Evolutionary conservation across 352 stramenopile genomes (phyloP).

Genomic region (Elongisporangium prolatum): DNA sequence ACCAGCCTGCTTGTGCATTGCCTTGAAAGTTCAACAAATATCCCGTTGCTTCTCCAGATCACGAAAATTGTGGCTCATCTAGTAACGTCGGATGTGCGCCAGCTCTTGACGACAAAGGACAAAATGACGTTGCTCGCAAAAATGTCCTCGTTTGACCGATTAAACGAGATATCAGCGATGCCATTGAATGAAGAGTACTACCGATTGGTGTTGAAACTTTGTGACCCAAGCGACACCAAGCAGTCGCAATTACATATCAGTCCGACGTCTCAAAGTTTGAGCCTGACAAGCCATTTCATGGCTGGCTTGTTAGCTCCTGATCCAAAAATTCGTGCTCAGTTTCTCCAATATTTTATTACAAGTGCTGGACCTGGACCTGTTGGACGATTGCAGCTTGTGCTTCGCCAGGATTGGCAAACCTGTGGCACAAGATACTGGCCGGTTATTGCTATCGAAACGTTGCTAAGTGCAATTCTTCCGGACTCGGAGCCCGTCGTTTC

Average conservation of each 20-base stretch:
- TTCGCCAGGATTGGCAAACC: constrained; percentile 85
- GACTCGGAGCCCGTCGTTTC: constrained; percentile 11
- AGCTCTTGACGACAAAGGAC: constrained; percentile 83
- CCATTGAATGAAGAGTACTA: constrained; percentile 83
- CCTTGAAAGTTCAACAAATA: constrained; percentile 80
- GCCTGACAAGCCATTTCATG: constrained; percentile 76
- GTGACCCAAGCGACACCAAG: constrained; percentile 57
- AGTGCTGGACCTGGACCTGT: constrained; percentile 33
- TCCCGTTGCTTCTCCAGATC: constrained; percentile 78
- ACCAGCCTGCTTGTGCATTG: constrained; percentile 83
- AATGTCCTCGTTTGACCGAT: constrained; percentile 80
- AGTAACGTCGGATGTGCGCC: constrained; percentile 44
- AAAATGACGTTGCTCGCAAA: constrained; percentile 85
- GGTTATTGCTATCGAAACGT: constrained; percentile 68
- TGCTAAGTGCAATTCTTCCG: constrained; percentile 46
- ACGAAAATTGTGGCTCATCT: constrained; percentile 74
- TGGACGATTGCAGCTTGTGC: constrained; percentile 52
- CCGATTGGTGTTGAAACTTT: constrained; percentile 68
- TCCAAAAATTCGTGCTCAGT: constrained; percentile 51
- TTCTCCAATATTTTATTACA: constrained; percentile 67
- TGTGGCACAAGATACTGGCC: constrained; percentile 83
- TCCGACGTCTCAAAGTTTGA: constrained; percentile 52
- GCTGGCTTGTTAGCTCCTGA: constrained; percentile 74
- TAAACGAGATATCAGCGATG: constrained; percentile 82
- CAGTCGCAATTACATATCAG: constrained; percentile 69